Evolutionary conservation across 2,329 filamentous ascomycete species (phyloP).

Genomic region (Colletotrichum costaricense): DNA sequence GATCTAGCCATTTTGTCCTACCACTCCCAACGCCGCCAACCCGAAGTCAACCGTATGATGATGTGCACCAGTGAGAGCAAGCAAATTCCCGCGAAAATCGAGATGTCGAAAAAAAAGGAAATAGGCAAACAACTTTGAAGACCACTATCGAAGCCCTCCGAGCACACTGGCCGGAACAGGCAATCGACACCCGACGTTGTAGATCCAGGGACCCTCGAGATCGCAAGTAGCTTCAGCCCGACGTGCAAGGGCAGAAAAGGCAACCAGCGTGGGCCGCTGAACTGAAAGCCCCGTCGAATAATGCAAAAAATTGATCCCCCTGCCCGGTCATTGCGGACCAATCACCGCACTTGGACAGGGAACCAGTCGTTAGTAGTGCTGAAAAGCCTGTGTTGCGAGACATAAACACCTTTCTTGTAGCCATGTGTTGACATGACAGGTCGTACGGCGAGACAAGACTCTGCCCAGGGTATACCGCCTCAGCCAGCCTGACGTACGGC

Average conservation of each 20-base stretch:
- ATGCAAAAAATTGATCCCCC: slow-evolving; percentile 14
- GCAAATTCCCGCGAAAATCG: slow-evolving; percentile 1
- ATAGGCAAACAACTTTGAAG: not conserved
- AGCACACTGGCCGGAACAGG: not conserved
- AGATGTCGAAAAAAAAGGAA: not conserved
- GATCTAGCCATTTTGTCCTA: not conserved
- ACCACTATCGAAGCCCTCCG: not conserved
- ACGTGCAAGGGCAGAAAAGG: slow-evolving; percentile 19
- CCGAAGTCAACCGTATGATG: slow-evolving; percentile 8
- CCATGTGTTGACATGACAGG: slow-evolving; percentile 15
- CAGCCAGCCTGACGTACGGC: slow-evolving; percentile 30
- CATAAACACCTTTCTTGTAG: slow-evolving; percentile 22
- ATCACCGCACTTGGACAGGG: slow-evolving; percentile 17
- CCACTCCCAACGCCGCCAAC: slow-evolving; percentile 18
- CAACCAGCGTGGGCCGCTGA: slow-evolving; percentile 26
- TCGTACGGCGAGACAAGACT: slow-evolving; percentile 9
- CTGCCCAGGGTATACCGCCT: slow-evolving; percentile 13
- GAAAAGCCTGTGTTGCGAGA: slow-evolving; percentile 23
- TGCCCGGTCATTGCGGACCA: slow-evolving; percentile 7
- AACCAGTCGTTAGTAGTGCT: not conserved
- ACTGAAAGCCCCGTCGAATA: slow-evolving; percentile 17
- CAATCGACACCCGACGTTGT: slow-evolving; percentile 17
- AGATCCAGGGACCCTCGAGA: slow-evolving; percentile 21
- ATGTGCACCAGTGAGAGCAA: slow-evolving; percentile 1
- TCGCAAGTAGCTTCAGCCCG: slow-evolving; percentile 18